Conservation (phyloP, 768 basidiomycete species). For the Mycena belliarum region DNA sequence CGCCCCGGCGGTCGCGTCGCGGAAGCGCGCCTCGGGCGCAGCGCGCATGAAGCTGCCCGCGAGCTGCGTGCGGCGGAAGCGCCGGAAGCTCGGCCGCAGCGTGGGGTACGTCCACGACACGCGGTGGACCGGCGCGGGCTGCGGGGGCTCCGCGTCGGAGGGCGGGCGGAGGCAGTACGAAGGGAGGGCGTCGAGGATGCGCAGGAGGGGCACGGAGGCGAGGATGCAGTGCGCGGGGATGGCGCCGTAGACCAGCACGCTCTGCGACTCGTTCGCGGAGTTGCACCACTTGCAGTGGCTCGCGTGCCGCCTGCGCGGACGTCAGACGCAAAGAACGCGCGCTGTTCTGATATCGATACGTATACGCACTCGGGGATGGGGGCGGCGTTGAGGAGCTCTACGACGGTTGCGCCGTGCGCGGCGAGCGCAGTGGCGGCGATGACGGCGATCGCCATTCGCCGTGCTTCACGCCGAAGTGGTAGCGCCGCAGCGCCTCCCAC, state of each 20-base stretch:
- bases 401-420: too few species aligned
- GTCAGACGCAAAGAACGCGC: too few species aligned
- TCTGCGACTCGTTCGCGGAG: constrained; percentile 74
- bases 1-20: constrained; percentile 67
- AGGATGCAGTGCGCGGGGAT: constrained; percentile 68
- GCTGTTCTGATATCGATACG: too few species aligned
- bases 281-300: constrained; percentile 79
- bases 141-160: background rate
- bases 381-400: too few species aligned
- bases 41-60: constrained; percentile 61
- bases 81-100: constrained; percentile 61
- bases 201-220: constrained; percentile 67
- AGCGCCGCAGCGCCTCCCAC: constrained; percentile 81
- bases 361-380: too few species aligned
- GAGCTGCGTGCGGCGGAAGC: constrained; percentile 74
- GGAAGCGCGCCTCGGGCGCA: constrained; percentile 55
- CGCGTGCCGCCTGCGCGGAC: constrained; percentile 46
- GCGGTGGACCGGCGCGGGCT: constrained; percentile 36
- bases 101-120: constrained; percentile 49
- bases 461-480: constrained; percentile 70
- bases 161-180: constrained; percentile 59
- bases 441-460: constrained; percentile 76
- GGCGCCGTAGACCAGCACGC: constrained; percentile 69
- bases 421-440: constrained; percentile 68
- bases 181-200: constrained; percentile 66